These are phyloP conservation scores for Metschnikowia lunata DNA, from an alignment of 805 yeast species.

Conservation along the genomic window DNA sequence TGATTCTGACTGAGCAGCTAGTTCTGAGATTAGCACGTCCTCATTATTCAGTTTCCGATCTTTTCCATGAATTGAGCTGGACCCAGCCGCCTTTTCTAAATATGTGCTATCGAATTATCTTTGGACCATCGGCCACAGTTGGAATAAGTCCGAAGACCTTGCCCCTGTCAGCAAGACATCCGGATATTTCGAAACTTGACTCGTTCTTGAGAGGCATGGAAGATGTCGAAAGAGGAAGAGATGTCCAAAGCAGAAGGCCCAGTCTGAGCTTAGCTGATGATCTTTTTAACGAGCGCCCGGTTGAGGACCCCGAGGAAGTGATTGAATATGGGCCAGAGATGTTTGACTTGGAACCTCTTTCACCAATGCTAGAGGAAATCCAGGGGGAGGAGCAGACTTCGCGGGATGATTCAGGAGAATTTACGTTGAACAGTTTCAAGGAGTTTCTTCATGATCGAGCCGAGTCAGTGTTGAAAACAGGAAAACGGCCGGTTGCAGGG, in stretches of 20 bases:
- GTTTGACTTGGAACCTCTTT: conserved; percentile 6
- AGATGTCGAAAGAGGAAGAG: conserved; percentile 16
- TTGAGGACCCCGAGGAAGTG: neutral
- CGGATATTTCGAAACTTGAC: conserved; percentile 4
- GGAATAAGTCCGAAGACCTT: conserved; percentile 1
- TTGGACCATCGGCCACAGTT: conserved; percentile 2
- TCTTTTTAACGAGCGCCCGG: neutral
- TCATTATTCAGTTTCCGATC: neutral
- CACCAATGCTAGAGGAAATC: conserved; percentile 6
- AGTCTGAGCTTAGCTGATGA: conserved; percentile 10
- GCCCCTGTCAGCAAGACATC: conserved; percentile 11
- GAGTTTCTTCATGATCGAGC: conserved; percentile 10
- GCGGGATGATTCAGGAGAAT: neutral
- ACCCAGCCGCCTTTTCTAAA: conserved; percentile 9
- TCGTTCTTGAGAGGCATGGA: conserved; percentile 7
- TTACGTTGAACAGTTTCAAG: conserved; percentile 4
- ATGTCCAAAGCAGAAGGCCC: conserved; percentile 8
- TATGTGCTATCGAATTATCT: conserved; percentile 6
- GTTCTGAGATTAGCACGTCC: neutral
- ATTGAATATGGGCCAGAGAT: neutral
- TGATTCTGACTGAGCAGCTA: neutral
- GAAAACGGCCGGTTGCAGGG: neutral
- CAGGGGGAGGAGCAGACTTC: neutral
- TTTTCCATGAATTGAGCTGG: conserved; percentile 3
- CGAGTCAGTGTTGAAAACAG: neutral